Evolutionary conservation across 2,329 filamentous ascomycete genomes (phyloP).

Genomic region (Trichoderma afroharzianum): DNA sequence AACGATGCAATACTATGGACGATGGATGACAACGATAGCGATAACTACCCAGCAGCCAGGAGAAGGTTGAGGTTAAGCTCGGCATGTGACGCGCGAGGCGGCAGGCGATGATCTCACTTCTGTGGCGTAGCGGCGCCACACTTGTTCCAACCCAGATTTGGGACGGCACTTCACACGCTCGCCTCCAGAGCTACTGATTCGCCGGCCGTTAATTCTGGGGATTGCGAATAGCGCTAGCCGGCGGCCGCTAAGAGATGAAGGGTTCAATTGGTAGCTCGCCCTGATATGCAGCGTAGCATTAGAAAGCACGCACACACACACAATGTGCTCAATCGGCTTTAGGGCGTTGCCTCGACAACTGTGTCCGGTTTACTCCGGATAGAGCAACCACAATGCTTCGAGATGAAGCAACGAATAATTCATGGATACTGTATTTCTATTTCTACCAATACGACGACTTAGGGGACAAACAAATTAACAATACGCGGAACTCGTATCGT

Average conservation of each 20-base stretch:
- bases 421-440: background rate
- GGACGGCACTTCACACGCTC: background rate
- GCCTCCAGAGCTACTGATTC: background rate
- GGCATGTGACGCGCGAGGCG: slow-evolving; percentile 14
- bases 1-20: background rate
- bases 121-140: slow-evolving; percentile 17
- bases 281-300: background rate
- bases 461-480: background rate
- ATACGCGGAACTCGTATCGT: background rate
- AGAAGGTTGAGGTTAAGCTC: slow-evolving; percentile 13
- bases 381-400: background rate
- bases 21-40: background rate
- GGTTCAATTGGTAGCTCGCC: slow-evolving; percentile 1
- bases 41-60: background rate
- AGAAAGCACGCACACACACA: background rate
- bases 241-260: slow-evolving; percentile 7
- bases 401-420: background rate
- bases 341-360: background rate
- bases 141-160: background rate
- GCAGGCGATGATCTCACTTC: slow-evolving; percentile 13
- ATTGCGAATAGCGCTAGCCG: slow-evolving; percentile 5
- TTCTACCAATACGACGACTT: background rate
- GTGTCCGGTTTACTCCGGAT: background rate
- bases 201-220: background rate
- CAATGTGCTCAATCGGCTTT: background rate